phyloP scores from a whole-genome alignment of 331 rosid genomes.

The Rhamnella rubrinervis region DNA sequence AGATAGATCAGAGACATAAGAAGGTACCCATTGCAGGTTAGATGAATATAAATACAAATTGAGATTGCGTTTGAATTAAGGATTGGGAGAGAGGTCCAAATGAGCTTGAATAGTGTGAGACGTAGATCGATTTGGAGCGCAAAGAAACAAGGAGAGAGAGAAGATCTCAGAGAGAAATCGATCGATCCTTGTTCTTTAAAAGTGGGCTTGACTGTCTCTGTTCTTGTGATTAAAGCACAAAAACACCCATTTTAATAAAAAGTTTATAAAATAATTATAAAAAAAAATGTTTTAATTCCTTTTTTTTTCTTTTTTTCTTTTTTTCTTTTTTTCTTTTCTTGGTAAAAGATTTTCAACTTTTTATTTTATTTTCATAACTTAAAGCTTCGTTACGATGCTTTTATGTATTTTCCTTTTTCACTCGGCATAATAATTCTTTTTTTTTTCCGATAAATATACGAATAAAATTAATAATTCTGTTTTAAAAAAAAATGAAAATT shows the following conservation, averaged over 20 bases:
- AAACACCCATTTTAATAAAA: not conserved
- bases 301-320: not conserved
- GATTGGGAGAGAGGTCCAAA: slow-evolving; percentile 20
- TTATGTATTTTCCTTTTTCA: not conserved
- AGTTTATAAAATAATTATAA: no score
- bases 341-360: no score
- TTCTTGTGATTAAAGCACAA: slow-evolving; percentile 18
- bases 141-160: slow-evolving; percentile 20
- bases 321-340: not conserved
- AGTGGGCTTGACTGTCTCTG: slow-evolving; percentile 29
- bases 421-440: not conserved
- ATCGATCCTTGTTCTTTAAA: slow-evolving; percentile 28
- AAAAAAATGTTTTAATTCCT: slow-evolving; percentile 7
- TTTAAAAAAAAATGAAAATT: no score
- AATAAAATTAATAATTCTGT: no score
- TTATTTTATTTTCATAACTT: no score
- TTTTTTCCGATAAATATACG: not conserved
- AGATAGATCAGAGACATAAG: slow-evolving; percentile 29
- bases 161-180: slow-evolving; percentile 32
- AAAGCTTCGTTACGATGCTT: no score
- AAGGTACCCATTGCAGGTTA: slow-evolving; percentile 51
- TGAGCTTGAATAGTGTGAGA: slow-evolving; percentile 26
- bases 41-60: not conserved
- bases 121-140: slow-evolving; percentile 25
- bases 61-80: slow-evolving; percentile 19